Percentiles rank a stretch among this genome's conserved stretches.
Evolutionary conservation across 352 stramenopile genomes (phyloP).

Genomic region (Phytophthora pseudosyringae): DNA sequence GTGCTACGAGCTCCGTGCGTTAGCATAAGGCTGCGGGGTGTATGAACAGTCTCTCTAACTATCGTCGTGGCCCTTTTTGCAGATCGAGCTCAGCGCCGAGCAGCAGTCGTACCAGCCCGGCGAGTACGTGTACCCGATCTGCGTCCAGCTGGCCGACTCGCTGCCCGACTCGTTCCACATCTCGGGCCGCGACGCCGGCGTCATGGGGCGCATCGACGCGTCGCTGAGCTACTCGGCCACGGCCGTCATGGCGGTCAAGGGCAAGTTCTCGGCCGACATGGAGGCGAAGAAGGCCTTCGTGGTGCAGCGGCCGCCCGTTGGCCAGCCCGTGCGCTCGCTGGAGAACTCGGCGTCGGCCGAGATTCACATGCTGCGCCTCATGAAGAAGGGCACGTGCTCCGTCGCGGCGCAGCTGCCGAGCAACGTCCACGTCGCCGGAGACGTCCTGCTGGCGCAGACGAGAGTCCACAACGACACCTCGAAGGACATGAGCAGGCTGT

Average conservation of each 20-base stretch:
- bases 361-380: constrained; percentile 34
- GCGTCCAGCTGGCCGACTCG: constrained; percentile 52
- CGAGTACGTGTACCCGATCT: constrained; percentile 79
- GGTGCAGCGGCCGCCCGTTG: constrained; percentile 31
- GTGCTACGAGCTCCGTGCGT: constrained; percentile 4
- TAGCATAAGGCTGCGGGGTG: no score
- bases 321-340: constrained; percentile 29
- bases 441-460: constrained; percentile 36
- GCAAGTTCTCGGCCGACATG: constrained; percentile 70
- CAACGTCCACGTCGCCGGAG: constrained; percentile 36
- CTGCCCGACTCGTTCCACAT: constrained; percentile 58
- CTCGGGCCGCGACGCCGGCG: constrained; percentile 21
- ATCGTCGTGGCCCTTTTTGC: neutral
- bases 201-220: constrained; percentile 54
- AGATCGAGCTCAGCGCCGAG: constrained; percentile 53
- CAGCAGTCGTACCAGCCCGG: constrained; percentile 61
- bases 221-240: constrained; percentile 77
- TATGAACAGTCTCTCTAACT: neutral
- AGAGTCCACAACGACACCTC: constrained; percentile 38
- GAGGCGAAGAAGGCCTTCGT: constrained; percentile 45
- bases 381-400: constrained; percentile 42
- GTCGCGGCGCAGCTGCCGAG: constrained; percentile 34
- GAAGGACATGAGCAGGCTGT: constrained; percentile 39
- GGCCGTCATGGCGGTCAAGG: constrained; percentile 66
- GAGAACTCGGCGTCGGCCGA: constrained; percentile 26